Conservation (phyloP, 1,139 yeast genomes). For the Debaryomyces nepalensis region DNA sequence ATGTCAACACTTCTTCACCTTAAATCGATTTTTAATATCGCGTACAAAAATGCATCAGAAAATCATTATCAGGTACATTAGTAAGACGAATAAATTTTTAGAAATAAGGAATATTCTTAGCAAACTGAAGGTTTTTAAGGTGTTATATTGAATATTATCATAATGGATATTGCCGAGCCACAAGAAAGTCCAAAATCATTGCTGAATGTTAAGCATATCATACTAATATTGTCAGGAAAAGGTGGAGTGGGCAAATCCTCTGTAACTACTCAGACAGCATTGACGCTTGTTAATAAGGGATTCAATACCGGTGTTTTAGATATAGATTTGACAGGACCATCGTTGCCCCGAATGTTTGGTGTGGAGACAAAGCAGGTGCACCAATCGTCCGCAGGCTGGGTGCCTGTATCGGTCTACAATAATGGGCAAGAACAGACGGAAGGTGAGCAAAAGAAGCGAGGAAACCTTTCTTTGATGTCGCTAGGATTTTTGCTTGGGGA, state of each 20-base stretch:
- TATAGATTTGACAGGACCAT: conserved; percentile 96
- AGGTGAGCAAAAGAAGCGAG: conserved; percentile 33
- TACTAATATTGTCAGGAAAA: conserved; percentile 51
- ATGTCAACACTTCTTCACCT: neutral
- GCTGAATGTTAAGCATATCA: conserved; percentile 66
- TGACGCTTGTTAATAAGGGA: conserved; percentile 72
- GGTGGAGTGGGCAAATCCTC: conserved; percentile 91
- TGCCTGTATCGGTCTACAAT: conserved; percentile 66
- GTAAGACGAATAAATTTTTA: neutral
- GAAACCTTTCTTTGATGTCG: conserved; percentile 70
- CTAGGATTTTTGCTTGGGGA: conserved; percentile 86
- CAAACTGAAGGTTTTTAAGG: neutral
- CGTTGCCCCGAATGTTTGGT: conserved; percentile 95
- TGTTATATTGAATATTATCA: neutral
- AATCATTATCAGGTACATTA: conserved; percentile 11
- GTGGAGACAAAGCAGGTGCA: conserved; percentile 78
- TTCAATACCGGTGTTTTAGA: conserved; percentile 89
- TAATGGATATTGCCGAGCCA: conserved; percentile 14
- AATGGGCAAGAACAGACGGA: conserved; percentile 27
- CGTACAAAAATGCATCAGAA: conserved; percentile 3
- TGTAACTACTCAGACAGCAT: conserved; percentile 90
- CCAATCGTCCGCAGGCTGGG: conserved; percentile 88
- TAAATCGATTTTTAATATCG: conserved; percentile 1
- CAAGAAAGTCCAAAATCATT: conserved; percentile 57
- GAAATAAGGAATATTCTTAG: neutral